These are phyloP conservation scores for Pugionium cornutum DNA, from an alignment of 345 rosid genomes.

Conservation along the genomic window DNA sequence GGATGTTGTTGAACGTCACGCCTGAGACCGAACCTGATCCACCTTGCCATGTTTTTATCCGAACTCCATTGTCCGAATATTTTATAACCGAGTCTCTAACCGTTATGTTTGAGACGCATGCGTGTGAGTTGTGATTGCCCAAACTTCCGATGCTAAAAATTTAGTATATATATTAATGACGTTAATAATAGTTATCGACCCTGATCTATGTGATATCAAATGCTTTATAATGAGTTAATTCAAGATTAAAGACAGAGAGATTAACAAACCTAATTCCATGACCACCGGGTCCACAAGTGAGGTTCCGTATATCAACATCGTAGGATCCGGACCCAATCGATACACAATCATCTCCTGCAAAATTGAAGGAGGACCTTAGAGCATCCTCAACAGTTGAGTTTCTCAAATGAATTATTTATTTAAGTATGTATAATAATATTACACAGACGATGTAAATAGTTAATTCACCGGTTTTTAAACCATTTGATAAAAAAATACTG, in stretches of 20 bases:
- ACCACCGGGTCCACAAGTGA: slow-evolving; percentile 94
- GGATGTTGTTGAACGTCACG: slow-evolving; percentile 74
- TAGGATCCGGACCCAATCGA: slow-evolving; percentile 88
- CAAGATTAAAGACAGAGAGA: neutral
- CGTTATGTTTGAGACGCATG: slow-evolving; percentile 87
- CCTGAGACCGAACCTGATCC: slow-evolving; percentile 86
- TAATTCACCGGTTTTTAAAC: neutral
- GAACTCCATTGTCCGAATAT: slow-evolving; percentile 73
- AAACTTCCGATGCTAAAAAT: slow-evolving; percentile 84
- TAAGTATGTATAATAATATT: neutral
- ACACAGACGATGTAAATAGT: neutral
- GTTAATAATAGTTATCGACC: neutral
- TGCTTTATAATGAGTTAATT: neutral
- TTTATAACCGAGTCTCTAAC: slow-evolving; percentile 80
- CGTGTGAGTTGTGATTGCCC: slow-evolving; percentile 78
- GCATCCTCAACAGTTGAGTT: no score
- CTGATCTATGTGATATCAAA: neutral
- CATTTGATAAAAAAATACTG: neutral
- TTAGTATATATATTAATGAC: neutral
- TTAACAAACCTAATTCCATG: slow-evolving; percentile 84
- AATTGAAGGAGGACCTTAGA: slow-evolving; percentile 15
- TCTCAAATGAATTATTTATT: no score
- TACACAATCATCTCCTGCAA: slow-evolving; percentile 91
- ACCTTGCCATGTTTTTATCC: slow-evolving; percentile 99
- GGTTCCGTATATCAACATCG: slow-evolving; percentile 79